Evolutionary conservation across 352 stramenopile species (phyloP).

Genomic region (Pythium sukuiense): DNA sequence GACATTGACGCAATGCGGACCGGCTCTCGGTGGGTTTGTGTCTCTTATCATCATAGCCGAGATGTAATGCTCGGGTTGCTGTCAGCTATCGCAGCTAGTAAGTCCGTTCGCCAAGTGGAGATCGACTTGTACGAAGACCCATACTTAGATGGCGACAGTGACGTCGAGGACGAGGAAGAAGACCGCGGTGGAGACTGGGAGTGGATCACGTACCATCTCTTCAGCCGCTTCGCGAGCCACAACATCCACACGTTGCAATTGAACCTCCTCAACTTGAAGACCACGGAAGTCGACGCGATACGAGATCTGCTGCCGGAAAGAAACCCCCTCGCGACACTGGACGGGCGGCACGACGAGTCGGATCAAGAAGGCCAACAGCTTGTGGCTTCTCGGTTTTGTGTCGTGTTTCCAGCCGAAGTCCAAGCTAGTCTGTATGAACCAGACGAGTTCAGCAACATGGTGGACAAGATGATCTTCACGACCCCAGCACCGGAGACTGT

Average conservation of each 20-base stretch:
- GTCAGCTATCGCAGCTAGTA: not conserved
- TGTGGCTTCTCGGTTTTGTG: not conserved
- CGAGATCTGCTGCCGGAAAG: not conserved
- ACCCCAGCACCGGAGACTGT: not conserved
- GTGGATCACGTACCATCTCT: not conserved
- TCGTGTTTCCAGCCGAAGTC: not conserved
- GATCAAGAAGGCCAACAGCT: not conserved
- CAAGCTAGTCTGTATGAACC: not conserved
- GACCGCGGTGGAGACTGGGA: not conserved
- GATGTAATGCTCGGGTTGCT: not conserved
- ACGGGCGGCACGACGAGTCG: not conserved
- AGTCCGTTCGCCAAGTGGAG: not conserved
- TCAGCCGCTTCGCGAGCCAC: not conserved
- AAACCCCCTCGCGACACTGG: not conserved
- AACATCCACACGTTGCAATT: not conserved
- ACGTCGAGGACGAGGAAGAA: not conserved
- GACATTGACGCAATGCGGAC: not conserved
- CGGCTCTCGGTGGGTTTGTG: not conserved
- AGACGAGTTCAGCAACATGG: not conserved
- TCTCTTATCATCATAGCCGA: not conserved
- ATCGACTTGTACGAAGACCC: not conserved
- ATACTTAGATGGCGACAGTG: not conserved
- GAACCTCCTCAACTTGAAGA: not conserved
- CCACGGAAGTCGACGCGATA: not conserved
- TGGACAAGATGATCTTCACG: not conserved